Evolutionary conservation across 177 flowering plant species (phyloP).

Genomic region (Tripterygium wilfordii): DNA sequence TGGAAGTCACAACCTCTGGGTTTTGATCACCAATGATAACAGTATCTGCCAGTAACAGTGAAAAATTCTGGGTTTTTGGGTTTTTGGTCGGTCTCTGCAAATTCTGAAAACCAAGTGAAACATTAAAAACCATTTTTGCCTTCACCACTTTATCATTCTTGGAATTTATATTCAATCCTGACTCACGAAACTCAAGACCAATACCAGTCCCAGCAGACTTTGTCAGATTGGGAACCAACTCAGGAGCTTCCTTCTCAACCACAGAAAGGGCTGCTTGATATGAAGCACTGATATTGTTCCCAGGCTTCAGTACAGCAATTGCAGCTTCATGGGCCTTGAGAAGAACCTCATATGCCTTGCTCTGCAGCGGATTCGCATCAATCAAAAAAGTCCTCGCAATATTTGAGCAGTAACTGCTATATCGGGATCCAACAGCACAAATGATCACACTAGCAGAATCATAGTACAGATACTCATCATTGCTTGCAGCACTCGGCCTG

Average conservation of each 20-base stretch:
- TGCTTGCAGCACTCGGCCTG: constrained; percentile 69
- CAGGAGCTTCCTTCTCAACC: too few species aligned
- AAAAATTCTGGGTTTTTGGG: constrained; percentile 45
- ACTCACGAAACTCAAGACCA: constrained; percentile 79
- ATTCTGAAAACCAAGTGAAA: constrained; percentile 74
- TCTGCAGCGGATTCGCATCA: constrained; percentile 56
- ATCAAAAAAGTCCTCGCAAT: constrained; percentile 63
- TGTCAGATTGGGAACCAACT: too few species aligned
- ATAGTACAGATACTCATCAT: constrained; percentile 58
- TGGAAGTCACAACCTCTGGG: constrained; percentile 43
- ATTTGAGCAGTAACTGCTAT: constrained; percentile 78
- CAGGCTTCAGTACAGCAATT: constrained; percentile 51
- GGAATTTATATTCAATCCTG: constrained; percentile 57
- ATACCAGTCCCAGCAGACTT: too few species aligned
- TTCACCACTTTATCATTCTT: constrained; percentile 60
- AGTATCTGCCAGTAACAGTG: constrained; percentile 69
- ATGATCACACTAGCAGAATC: constrained; percentile 73
- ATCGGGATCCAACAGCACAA: constrained; percentile 76
- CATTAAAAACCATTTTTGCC: constrained; percentile 71
- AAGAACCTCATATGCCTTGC: constrained; percentile 74
- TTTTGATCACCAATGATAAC: constrained; percentile 37
- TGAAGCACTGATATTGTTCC: constrained; percentile 45
- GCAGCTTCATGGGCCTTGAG: constrained; percentile 78
- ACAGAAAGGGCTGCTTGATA: constrained; percentile 58
- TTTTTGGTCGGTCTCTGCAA: constrained; percentile 39